Conservation (phyloP, 192 early-diverging fungal species). For the Backusella psychrophila region DNA sequence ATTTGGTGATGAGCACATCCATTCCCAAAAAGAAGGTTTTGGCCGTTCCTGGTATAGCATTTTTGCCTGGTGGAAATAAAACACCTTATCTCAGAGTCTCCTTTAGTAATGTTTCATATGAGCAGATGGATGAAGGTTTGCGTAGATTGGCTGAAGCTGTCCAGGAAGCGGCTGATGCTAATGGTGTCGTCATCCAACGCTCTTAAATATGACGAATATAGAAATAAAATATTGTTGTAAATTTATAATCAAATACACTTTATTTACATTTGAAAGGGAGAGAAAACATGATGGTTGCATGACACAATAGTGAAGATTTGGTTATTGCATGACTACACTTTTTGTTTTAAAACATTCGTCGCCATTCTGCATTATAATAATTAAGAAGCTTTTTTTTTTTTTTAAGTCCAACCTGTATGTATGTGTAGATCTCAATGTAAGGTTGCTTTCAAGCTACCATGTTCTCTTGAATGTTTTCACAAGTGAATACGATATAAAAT, state of each 20-base stretch:
- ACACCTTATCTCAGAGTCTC: slow-evolving; percentile 66
- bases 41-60: slow-evolving; percentile 63
- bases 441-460: too few species aligned
- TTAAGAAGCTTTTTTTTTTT: too few species aligned
- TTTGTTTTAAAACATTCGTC: too few species aligned
- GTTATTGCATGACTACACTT: too few species aligned
- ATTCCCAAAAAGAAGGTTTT: slow-evolving; percentile 65
- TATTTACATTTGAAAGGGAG: too few species aligned
- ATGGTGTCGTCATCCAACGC: not conserved
- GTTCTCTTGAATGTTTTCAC: too few species aligned
- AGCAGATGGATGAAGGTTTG: slow-evolving; percentile 63
- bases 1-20: slow-evolving; percentile 59
- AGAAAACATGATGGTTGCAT: too few species aligned
- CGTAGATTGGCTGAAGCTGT: slow-evolving; percentile 58
- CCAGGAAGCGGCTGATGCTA: slow-evolving; percentile 27
- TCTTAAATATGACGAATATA: not conserved
- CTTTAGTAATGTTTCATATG: slow-evolving; percentile 61
- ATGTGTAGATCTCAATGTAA: too few species aligned
- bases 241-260: not conserved
- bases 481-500: not conserved
- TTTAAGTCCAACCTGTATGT: too few species aligned
- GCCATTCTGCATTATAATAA: too few species aligned
- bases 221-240: not conserved
- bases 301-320: too few species aligned
- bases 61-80: slow-evolving; percentile 38